A percentile compares a stretch with the other conserved stretches of the same genome.
Conservation (phyloP, 352 stramenopile genomes). For the Thraustochytrium striatum region DNA sequence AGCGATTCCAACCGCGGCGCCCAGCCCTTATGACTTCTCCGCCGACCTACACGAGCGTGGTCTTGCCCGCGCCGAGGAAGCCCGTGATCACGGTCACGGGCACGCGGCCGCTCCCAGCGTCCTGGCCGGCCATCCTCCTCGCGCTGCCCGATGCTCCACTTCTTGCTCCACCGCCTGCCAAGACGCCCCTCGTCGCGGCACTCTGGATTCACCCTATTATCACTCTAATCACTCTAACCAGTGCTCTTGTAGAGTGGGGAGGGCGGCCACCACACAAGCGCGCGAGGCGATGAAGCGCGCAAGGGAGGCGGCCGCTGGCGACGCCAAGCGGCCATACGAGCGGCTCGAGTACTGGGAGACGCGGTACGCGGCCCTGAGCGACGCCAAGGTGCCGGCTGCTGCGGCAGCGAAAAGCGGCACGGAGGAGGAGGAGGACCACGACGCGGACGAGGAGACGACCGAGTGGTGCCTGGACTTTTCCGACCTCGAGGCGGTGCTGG, state of each 20-base stretch:
- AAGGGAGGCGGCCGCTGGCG: no score
- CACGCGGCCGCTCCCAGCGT: not conserved
- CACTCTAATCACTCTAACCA: no score
- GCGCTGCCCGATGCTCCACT: not conserved
- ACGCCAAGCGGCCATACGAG: slow-evolving; percentile 10
- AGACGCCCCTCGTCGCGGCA: no score
- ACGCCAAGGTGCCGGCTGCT: not conserved
- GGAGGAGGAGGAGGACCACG: not conserved
- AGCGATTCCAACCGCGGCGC: no score
- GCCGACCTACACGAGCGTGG: no score
- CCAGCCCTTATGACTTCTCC: no score
- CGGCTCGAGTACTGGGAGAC: slow-evolving; percentile 9
- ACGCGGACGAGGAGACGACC: slow-evolving; percentile 15
- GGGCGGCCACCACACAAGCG: no score
- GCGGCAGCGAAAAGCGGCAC: no score
- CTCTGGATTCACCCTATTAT: no score
- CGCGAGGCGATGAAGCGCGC: no score
- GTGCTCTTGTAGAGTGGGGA: no score
- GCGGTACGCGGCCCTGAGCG: not conserved
- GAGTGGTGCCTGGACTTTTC: slow-evolving; percentile 18
- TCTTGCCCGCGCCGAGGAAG: slow-evolving; percentile 76
- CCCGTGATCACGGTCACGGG: slow-evolving; percentile 50
- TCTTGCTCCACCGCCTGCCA: not conserved
- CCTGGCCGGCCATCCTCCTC: slow-evolving; percentile 5
- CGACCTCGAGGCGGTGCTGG: slow-evolving; percentile 22